Conservation (phyloP, 2,329 filamentous ascomycete species). For the Sordariomycetes sp. region DNA sequence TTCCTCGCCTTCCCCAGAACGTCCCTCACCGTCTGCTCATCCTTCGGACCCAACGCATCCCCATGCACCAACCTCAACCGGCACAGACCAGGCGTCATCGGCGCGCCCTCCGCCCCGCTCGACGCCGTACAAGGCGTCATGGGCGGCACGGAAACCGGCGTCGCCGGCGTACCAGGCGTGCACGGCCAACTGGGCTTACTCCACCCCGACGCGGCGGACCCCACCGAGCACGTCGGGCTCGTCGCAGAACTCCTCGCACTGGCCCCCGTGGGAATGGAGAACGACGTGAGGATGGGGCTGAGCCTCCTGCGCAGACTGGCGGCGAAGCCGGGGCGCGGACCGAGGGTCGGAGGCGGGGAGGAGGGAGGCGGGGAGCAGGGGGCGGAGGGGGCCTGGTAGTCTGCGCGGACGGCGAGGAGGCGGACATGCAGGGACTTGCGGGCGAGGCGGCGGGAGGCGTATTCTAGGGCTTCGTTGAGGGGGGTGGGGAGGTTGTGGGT, state of each 20-base stretch:
- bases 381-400: conserved; percentile 37
- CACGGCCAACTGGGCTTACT: conserved; percentile 6
- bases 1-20: conserved; percentile 38
- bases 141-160: conserved; percentile 25
- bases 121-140: conserved; percentile 33
- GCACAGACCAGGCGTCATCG: conserved; percentile 23
- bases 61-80: conserved; percentile 38
- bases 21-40: conserved; percentile 31
- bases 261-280: background rate
- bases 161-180: conserved; percentile 20
- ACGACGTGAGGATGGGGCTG: background rate
- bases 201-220: background rate
- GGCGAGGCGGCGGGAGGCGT: conserved; percentile 40
- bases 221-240: background rate
- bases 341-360: conserved; percentile 7
- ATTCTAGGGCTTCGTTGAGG: conserved; percentile 41
- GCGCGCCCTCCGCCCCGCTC: conserved; percentile 17
- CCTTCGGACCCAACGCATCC: conserved; percentile 27
- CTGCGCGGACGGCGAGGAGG: conserved; percentile 41
- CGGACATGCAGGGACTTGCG: conserved; percentile 42
- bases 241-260: conserved; percentile 6
- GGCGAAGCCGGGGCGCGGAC: conserved; percentile 11
- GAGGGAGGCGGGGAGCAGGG: conserved; percentile 9
- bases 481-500: conserved; percentile 41
- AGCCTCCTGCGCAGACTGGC: conserved; percentile 15